Evolutionary conservation across 2,329 filamentous ascomycete genomes (phyloP).

Genomic region (Cryoendolithus antarcticus): DNA sequence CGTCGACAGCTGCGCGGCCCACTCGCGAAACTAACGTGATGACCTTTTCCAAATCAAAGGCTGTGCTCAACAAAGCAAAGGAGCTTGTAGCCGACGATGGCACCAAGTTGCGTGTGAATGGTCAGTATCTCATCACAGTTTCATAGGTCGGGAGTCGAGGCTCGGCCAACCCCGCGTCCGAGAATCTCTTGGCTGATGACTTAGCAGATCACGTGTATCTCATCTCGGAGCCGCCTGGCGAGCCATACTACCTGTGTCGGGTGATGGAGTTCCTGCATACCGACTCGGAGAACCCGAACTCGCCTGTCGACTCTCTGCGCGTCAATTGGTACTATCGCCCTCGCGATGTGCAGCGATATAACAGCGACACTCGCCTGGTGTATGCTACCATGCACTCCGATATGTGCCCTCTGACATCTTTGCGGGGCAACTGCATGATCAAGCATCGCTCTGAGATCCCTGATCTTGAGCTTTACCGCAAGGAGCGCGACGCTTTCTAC

Average conservation of each 20-base stretch:
- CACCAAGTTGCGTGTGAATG: constrained; percentile 69
- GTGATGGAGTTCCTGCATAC: constrained; percentile 95
- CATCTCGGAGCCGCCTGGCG: constrained; percentile 90
- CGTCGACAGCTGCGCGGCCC: constrained; percentile 25
- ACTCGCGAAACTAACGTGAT: constrained; percentile 70
- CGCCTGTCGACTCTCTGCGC: constrained; percentile 71
- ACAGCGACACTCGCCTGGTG: constrained; percentile 78
- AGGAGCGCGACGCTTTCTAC: constrained; percentile 80
- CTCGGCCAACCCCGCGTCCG: too few relatives aligned
- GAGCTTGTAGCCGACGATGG: constrained; percentile 84
- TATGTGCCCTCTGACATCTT: constrained; percentile 77
- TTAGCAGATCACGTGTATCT: constrained; percentile 77
- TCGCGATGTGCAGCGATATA: constrained; percentile 86
- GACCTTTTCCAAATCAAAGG: constrained; percentile 64
- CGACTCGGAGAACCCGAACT: constrained; percentile 55
- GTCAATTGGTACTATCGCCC: constrained; percentile 99
- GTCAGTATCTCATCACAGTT: constrained; percentile 41
- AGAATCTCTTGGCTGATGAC: background rate
- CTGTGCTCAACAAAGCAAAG: constrained; percentile 55
- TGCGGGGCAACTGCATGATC: constrained; percentile 89
- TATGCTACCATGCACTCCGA: constrained; percentile 99
- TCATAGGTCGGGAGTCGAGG: background rate
- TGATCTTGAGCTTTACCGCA: constrained; percentile 73
- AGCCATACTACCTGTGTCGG: constrained; percentile 92
- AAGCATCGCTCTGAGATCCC: constrained; percentile 76